These are phyloP conservation scores for Aspergillus brasiliensis DNA, from an alignment of 2,329 filamentous ascomycete species.

Conservation along the genomic window DNA sequence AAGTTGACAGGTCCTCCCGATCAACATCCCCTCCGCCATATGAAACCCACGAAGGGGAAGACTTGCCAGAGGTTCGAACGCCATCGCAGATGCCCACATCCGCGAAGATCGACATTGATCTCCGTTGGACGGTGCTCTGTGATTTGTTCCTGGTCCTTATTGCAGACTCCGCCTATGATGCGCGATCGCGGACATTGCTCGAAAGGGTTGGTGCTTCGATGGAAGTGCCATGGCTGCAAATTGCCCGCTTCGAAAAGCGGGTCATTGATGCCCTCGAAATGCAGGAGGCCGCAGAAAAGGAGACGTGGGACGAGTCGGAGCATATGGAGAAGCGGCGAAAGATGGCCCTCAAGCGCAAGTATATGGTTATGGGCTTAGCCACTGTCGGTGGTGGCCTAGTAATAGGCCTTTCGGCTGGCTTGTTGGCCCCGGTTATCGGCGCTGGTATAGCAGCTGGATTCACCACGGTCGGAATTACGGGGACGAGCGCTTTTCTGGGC, in stretches of 20 bases:
- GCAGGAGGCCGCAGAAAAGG: slow-evolving; percentile 90
- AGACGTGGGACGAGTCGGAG: slow-evolving; percentile 97
- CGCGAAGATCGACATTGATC: slow-evolving; percentile 87
- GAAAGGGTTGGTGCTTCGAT: slow-evolving; percentile 81
- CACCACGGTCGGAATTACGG: slow-evolving; percentile 88
- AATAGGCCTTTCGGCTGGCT: slow-evolving; percentile 89
- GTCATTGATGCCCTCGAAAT: slow-evolving; percentile 97
- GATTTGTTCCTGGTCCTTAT: slow-evolving; percentile 95
- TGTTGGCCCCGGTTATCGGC: slow-evolving; percentile 90
- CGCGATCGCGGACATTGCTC: slow-evolving; percentile 79
- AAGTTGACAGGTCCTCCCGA: slow-evolving; percentile 45
- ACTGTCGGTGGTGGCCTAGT: slow-evolving; percentile 94
- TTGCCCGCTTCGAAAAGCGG: slow-evolving; percentile 94
- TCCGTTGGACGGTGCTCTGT: slow-evolving; percentile 95
- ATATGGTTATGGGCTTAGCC: slow-evolving; percentile 94
- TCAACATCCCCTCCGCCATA: slow-evolving; percentile 58
- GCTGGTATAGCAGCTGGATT: slow-evolving; percentile 92
- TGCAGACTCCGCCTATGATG: slow-evolving; percentile 90
- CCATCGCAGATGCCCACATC: slow-evolving; percentile 80
- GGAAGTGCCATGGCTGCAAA: slow-evolving; percentile 85
- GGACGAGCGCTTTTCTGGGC: slow-evolving; percentile 84
- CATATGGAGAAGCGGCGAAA: slow-evolving; percentile 88
- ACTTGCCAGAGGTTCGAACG: slow-evolving; percentile 76
- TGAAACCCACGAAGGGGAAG: slow-evolving; percentile 64
- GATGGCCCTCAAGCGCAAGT: slow-evolving; percentile 75